phyloP scores from a whole-genome alignment of 768 basidiomycete genomes.

The Daedaleopsis sinensis region DNA sequence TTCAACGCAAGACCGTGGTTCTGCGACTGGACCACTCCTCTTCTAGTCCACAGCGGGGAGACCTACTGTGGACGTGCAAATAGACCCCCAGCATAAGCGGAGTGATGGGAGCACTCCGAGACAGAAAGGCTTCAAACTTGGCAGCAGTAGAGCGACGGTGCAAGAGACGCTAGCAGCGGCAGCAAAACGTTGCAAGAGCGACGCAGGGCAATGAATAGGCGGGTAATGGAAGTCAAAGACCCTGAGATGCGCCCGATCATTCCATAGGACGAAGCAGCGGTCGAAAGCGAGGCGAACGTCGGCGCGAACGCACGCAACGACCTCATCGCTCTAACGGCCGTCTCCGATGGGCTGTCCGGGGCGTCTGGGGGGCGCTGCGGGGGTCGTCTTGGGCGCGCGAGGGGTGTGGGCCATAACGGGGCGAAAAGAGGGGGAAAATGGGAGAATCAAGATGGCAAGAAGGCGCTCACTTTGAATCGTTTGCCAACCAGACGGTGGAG shows the following conservation, averaged over 20 bases:
- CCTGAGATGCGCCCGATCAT: neutral
- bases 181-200: no score
- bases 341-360: neutral
- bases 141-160: no score
- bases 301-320: neutral
- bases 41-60: no score
- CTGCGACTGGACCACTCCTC: no score
- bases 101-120: no score
- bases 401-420: neutral
- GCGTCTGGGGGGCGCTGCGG: neutral
- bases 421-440: slow-evolving; percentile 1
- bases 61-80: no score
- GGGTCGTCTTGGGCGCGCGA: neutral
- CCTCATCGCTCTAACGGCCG: neutral
- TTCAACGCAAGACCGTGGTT: no score
- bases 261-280: slow-evolving; percentile 3
- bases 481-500: slow-evolving; percentile 90
- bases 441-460: neutral
- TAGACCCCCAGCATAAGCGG: no score
- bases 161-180: no score
- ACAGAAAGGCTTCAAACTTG: no score
- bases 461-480: slow-evolving; percentile 70
- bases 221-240: neutral
- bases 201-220: slow-evolving; percentile 13
- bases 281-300: neutral